These are phyloP conservation scores for Eutrema japonicum DNA, from an alignment of 345 rosid genomes.

Conservation along the genomic window DNA sequence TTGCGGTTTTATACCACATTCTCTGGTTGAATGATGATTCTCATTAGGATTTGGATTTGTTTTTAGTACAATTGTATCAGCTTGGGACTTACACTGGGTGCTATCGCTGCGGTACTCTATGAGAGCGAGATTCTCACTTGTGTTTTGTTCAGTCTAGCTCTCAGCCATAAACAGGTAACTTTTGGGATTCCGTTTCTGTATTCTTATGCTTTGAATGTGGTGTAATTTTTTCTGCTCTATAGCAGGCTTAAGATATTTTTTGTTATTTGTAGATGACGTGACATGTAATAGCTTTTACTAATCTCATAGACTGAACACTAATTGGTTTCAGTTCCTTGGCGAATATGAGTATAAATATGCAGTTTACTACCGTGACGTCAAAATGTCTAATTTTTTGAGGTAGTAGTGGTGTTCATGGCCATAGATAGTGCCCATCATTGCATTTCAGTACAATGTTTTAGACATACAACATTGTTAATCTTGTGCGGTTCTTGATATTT, in stretches of 20 bases:
- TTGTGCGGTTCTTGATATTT: neutral
- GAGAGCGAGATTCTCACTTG: conserved; percentile 64
- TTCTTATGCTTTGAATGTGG: conserved; percentile 3
- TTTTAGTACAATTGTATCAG: conserved; percentile 94
- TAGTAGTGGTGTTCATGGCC: neutral
- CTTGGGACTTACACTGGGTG: conserved; percentile 82
- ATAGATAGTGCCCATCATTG: neutral
- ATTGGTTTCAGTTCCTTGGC: neutral
- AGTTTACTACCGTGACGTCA: neutral
- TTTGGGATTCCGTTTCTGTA: neutral
- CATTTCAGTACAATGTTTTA: neutral
- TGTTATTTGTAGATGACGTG: conserved; percentile 12
- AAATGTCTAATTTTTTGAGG: conserved; percentile 1
- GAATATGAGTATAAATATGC: conserved; percentile 1
- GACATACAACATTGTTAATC: neutral
- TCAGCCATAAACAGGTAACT: conserved; percentile 91
- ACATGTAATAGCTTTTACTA: neutral
- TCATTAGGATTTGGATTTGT: conserved; percentile 24
- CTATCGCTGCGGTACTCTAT: conserved; percentile 77
- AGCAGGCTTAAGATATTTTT: neutral
- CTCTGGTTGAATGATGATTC: conserved; percentile 19
- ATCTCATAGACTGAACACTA: neutral
- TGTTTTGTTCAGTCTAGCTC: conserved; percentile 78
- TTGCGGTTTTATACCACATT: neutral
- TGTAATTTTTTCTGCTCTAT: neutral